A percentile compares a stretch with the other conserved stretches of the same genome.
phyloP scores from a whole-genome alignment of 2,329 filamentous ascomycete species.

The Aspergillus sp. region DNA sequence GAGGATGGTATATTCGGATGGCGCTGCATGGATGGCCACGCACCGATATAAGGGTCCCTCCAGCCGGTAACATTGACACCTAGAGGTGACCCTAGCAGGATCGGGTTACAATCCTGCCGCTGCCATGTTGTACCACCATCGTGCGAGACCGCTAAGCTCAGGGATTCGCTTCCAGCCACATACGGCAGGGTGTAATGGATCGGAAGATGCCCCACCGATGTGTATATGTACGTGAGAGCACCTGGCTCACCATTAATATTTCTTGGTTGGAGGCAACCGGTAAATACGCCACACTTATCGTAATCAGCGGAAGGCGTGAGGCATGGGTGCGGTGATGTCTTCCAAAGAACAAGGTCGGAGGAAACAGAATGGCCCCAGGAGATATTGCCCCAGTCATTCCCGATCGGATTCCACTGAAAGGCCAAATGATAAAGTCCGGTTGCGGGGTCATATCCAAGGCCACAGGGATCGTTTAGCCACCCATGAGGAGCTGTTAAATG shows the following conservation, averaged over 20 bases:
- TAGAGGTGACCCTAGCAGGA: slow-evolving; percentile 30
- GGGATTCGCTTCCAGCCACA: slow-evolving; percentile 28
- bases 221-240: slow-evolving; percentile 35
- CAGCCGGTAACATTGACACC: slow-evolving; percentile 36
- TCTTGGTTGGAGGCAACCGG: slow-evolving; percentile 33
- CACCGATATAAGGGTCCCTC: slow-evolving; percentile 37
- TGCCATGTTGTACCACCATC: slow-evolving; percentile 36
- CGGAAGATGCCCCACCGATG: slow-evolving; percentile 35
- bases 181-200: slow-evolving; percentile 39
- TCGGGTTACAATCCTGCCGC: slow-evolving; percentile 31
- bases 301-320: slow-evolving; percentile 31
- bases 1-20: slow-evolving; percentile 2
- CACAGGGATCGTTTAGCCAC: slow-evolving; percentile 45
- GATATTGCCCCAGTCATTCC: slow-evolving; percentile 39
- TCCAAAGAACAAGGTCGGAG: slow-evolving; percentile 36
- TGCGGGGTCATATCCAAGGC: slow-evolving; percentile 33
- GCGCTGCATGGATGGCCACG: slow-evolving; percentile 22
- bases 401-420: slow-evolving; percentile 41
- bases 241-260: slow-evolving; percentile 18
- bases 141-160: slow-evolving; percentile 34
- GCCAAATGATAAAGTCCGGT: slow-evolving; percentile 38
- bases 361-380: slow-evolving; percentile 39
- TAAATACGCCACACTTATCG: slow-evolving; percentile 39
- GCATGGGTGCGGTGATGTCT: slow-evolving; percentile 19
- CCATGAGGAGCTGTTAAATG: slow-evolving; percentile 33